Percentiles rank a stretch among this genome's conserved stretches.
Conservation (phyloP, 495 filamentous ascomycete species). For the Xylaria palmicola region DNA sequence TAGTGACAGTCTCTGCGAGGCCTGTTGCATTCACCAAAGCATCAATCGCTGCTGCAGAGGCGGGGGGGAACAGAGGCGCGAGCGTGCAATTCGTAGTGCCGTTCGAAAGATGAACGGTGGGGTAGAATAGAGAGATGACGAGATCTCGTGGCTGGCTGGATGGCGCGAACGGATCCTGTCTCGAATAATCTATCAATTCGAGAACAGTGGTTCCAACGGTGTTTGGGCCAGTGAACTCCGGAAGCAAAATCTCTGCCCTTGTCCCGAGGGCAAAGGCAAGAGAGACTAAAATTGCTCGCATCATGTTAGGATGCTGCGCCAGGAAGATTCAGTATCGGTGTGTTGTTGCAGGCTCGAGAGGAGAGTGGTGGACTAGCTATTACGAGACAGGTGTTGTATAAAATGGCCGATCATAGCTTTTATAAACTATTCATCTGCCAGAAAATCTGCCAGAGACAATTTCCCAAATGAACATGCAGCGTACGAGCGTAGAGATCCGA, state of each 20-base stretch:
- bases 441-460: too few species aligned
- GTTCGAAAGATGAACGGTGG: constrained; percentile 13
- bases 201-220: constrained; percentile 17
- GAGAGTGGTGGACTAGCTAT: too few species aligned
- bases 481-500: too few species aligned
- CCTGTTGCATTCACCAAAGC: not conserved
- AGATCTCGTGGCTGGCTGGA: constrained; percentile 29
- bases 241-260: not conserved
- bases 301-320: not conserved
- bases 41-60: constrained; percentile 15
- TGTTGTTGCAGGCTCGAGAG: not conserved
- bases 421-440: too few species aligned
- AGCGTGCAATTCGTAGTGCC: constrained; percentile 16
- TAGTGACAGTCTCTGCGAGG: constrained; percentile 11
- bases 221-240: constrained; percentile 13
- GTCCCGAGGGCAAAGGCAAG: constrained; percentile 4
- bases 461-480: too few species aligned
- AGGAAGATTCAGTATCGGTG: not conserved
- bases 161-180: constrained; percentile 35
- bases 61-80: constrained; percentile 24
- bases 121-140: constrained; percentile 39
- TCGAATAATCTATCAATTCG: constrained; percentile 32
- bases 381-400: too few species aligned
- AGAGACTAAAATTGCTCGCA: constrained; percentile 2
- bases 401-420: too few species aligned